Base-by-base conservation (phyloP, 129 eudicot genomes). In the Arctium minus region DNA sequence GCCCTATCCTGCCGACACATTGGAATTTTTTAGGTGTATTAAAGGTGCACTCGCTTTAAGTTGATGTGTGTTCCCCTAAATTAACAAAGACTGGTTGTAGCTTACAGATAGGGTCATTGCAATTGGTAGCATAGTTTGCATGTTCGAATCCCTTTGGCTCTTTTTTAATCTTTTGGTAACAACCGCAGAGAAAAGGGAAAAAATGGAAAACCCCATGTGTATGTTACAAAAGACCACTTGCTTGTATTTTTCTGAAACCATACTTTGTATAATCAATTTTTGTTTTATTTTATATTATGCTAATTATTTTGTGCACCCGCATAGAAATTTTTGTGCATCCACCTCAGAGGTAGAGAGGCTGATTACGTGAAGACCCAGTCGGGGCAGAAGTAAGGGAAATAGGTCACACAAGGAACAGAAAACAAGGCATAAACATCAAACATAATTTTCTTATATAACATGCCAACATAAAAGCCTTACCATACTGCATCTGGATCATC, bases 401-500 rank as follows among this genome's bases (percentile, higher is more conserved):
- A 53, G 64, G 22, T 53, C 7, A 53, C 13, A 53, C 64, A 53
- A 7, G 22, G 64, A 53, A 53, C n/a, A 15, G n/a, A 17, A 53
- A 1, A 53, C 10, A 44, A 10, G 50, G 50, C 50, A 44, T 44
- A 44, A 44, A 44, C 65, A 53, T 60, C 9, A 1, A 60, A n/a
- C n/a, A 6, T 4, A 60, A 15, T 4, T n/a, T 60, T 56, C 67
- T 0, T 50, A 50, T 50, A 53, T 53, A 53, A 53, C 65, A 53
- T 15, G 2, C 50, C 32, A 27, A 74, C n/a, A 18, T 46, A 32
- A 48, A 70, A 70, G 53, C 30, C 62, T 44, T 89, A 91, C 95
- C 95, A 91, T 38, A 88, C 88, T 78, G 88, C 92, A 86, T 91
- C 88, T 0, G 95, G 91, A 30, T 91, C 92, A 74, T 91, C 95